Evolutionary conservation across 495 filamentous ascomycete genomes (phyloP).

Genomic region (Penicillium cinerascens): DNA sequence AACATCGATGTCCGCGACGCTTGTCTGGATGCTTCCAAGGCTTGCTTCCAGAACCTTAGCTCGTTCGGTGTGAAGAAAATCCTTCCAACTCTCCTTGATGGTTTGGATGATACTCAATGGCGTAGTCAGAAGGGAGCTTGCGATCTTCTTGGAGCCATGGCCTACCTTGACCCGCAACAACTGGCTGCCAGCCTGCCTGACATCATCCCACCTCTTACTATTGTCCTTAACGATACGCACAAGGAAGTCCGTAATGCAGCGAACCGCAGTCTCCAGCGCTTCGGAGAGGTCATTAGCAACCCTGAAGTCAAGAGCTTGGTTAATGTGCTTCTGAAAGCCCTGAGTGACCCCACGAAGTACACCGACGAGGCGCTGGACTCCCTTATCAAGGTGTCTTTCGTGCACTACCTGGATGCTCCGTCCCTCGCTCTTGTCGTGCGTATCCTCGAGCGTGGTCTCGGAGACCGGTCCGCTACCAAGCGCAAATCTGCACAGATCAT

Average conservation of each 20-base stretch:
- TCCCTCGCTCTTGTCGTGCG: conserved; percentile 91
- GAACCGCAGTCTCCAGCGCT: conserved; percentile 92
- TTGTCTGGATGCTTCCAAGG: conserved; percentile 88
- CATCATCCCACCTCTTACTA: conserved; percentile 92
- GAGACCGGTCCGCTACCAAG: conserved; percentile 89
- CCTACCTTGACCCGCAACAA: conserved; percentile 93
- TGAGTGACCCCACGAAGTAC: conserved; percentile 96
- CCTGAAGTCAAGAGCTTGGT: conserved; percentile 92
- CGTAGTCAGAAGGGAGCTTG: conserved; percentile 97
- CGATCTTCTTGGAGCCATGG: conserved; percentile 94
- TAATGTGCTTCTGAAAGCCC: conserved; percentile 85
- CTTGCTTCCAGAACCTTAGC: conserved; percentile 87
- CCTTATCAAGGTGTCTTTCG: conserved; percentile 91
- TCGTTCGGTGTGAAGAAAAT: conserved; percentile 95
- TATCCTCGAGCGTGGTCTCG: conserved; percentile 88
- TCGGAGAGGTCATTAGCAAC: conserved; percentile 97
- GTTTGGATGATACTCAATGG: conserved; percentile 93
- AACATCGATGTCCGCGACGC: conserved; percentile 88
- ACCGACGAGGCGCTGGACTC: conserved; percentile 92
- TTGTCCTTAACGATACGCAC: conserved; percentile 93
- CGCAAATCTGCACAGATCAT: conserved; percentile 95
- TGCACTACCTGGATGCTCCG: conserved; percentile 94
- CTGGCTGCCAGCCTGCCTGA: conserved; percentile 87
- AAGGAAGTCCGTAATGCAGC: conserved; percentile 91
- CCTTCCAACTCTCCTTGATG: conserved; percentile 85